Evolutionary conservation across 164 flowering plant species (phyloP).

Genomic region (Piper betle): DNA sequence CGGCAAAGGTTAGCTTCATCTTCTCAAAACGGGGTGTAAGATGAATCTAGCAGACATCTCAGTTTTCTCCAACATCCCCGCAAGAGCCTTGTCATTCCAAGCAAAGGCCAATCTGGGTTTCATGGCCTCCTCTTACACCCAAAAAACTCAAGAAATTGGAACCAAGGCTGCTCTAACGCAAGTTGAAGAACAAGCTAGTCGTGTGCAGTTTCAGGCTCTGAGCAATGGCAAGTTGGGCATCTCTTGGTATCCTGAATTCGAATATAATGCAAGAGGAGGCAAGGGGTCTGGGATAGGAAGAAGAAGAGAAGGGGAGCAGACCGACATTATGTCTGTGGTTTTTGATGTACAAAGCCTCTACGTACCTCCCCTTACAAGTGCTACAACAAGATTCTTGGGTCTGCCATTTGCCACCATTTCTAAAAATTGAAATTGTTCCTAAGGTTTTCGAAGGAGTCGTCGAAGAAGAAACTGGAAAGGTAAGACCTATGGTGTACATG

Average conservation of each 20-base stretch:
- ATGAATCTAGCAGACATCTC: conserved; percentile 18
- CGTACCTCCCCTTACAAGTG: conserved; percentile 60
- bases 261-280: conserved; percentile 68
- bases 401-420: conserved; percentile 86
- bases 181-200: conserved; percentile 12
- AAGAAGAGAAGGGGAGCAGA: neutral
- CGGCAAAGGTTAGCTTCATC: no score
- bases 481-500: conserved; percentile 6
- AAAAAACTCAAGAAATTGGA: conserved; percentile 13
- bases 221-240: conserved; percentile 71
- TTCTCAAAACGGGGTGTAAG: conserved; percentile 29
- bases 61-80: conserved; percentile 13
- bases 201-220: conserved; percentile 49
- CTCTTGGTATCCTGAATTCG: conserved; percentile 68
- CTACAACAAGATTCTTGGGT: conserved; percentile 70
- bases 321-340: conserved; percentile 23
- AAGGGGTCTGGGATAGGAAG: conserved; percentile 44
- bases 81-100: conserved; percentile 11
- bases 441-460: conserved; percentile 54
- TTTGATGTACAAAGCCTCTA: conserved; percentile 48
- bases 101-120: conserved; percentile 9
- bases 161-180: conserved; percentile 12
- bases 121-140: conserved; percentile 8
- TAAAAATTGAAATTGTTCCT: conserved; percentile 69
- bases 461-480: conserved; percentile 59